Base-by-base conservation (phyloP, 83 land plant species). In the Picea abies region DNA sequence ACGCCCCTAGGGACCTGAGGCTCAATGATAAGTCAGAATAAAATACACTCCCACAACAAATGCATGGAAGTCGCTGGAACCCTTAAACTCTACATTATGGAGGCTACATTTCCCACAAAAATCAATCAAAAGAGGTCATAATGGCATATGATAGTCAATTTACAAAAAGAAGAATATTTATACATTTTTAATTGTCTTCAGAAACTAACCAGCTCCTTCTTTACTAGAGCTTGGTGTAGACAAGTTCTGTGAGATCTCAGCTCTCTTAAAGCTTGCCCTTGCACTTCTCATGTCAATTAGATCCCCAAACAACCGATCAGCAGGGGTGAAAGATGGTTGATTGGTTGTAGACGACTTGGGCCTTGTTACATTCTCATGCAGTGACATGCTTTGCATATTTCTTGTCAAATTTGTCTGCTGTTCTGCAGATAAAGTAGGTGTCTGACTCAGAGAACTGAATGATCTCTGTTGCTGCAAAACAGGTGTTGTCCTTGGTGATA, bases 281-380 rank as follows among this genome's bases (percentile, higher is more conserved):
- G 37, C 63, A 77, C 63, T 56, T 77, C 20, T 77, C 8, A 77
- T 19, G 52, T 77, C 79, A 77, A 77, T 77, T 14, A 77, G 62
- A 77, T 77, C 79, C 19, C 63, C 79, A 77, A 77, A 77, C 63
- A 77, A 29, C 15, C 63, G 61, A 23, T 77, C 79, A n/a, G 79
- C 60, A 58, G 32, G 14, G 25, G 37, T 58, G 16, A 49, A 26
- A 56, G 79, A 52, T 52, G 79, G 63, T 58, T 29, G 60, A 0
- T 22, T 52, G 20, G 37, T 52, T 52, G 49, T 29, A 52, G 79
- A 52, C n/a, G 79, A 77, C 16, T 32, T 52, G 49, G 44, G 63
- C 17, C 79, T 58, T 26, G 63, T 29, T 4, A 77, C 49, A 12
- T 77, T 77, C 76, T 47, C 76, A 72, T 22, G 76, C 76, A 72